Base-by-base conservation (phyloP, 805 yeast genomes). In the Teunomyces kruisii region DNA sequence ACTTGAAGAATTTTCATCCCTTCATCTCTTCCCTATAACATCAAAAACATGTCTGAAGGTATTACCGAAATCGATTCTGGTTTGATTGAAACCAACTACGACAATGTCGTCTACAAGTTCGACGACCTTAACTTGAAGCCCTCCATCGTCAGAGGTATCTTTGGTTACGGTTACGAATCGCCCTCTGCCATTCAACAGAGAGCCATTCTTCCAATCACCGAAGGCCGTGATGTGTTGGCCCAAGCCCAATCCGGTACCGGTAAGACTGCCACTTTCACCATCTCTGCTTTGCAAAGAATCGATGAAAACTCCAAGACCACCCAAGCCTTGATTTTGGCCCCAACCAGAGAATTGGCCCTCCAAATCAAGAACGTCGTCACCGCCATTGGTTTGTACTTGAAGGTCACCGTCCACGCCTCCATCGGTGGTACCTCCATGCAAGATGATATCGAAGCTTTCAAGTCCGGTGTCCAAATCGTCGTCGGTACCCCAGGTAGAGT, bases 211-310 rank as follows among this genome's bases (percentile, higher is more conserved):
- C 99, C 96, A 67, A 91, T 94, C 68, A 86, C 90, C 59, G 84
- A 83, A 62, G 97, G 97, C 46, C 84, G 90, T 69, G 99, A 94
- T 70, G 95, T 91, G 44, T 82, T 94, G 52, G 99, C 99, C 49
- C 99, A 94, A 75, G 98, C 99, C 48, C 99, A 94, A 74, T 89
- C 97, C 30, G 99, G 99, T 72, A 94, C 99, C 40, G 99, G 99
- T 72, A 94, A 94, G 75, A 94, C 99, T 24, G 99, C 98, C 53
- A 94, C 99, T 39, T 94, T 94, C 77, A 80, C 97, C 52, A 92
- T 94, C 55, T 92, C 96, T 19, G 87, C 90, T 77, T 74, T 94
- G 53, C 96, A 94, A 70, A 87, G 81, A 52, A 79, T 94, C 44
- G 96, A 92, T 57, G 74, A 84, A 46, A 79, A 76, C 51, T 71